Evolutionary conservation across 768 basidiomycete species (phyloP).

Genomic region (Tephrocybe rancida): DNA sequence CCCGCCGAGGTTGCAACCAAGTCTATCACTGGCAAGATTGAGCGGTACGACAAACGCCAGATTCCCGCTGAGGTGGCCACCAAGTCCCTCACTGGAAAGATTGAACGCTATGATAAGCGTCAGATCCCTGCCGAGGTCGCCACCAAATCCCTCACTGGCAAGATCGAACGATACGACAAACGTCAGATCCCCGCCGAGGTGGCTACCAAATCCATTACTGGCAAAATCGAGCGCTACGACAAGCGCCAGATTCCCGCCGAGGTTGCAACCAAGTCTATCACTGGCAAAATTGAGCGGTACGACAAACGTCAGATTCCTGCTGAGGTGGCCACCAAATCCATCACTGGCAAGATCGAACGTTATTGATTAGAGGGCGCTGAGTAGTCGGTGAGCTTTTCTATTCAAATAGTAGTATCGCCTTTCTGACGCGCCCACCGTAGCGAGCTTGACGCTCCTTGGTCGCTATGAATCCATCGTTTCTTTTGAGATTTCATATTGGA

Average conservation of each 20-base stretch:
- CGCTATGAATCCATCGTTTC: not conserved
- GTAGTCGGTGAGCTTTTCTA: not conserved
- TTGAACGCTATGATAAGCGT: slow-evolving; percentile 26
- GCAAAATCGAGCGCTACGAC: slow-evolving; percentile 19
- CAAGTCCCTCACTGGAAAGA: slow-evolving; percentile 19
- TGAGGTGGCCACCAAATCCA: not conserved
- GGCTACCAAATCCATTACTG: slow-evolving; percentile 24
- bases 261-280: slow-evolving; percentile 31
- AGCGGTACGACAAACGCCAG: slow-evolving; percentile 22
- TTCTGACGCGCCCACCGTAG: too few species aligned
- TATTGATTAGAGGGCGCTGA: not conserved
- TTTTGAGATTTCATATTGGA: slow-evolving; percentile 14
- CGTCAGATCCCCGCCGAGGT: slow-evolving; percentile 26
- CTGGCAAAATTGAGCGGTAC: slow-evolving; percentile 34
- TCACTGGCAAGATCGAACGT: not conserved
- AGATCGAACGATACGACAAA: slow-evolving; percentile 19
- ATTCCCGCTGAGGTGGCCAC: slow-evolving; percentile 29
- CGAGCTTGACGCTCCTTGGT: slow-evolving; percentile 4
- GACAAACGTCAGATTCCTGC: not conserved
- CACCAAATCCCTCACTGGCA: slow-evolving; percentile 23
- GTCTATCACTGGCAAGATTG: slow-evolving; percentile 20
- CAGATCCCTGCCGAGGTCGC: slow-evolving; percentile 32
- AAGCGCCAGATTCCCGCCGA: slow-evolving; percentile 24
- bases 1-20: slow-evolving; percentile 22
- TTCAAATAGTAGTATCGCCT: not conserved